Conservation (phyloP, 768 basidiomycete genomes). For the Pulveroboletus sp. region DNA sequence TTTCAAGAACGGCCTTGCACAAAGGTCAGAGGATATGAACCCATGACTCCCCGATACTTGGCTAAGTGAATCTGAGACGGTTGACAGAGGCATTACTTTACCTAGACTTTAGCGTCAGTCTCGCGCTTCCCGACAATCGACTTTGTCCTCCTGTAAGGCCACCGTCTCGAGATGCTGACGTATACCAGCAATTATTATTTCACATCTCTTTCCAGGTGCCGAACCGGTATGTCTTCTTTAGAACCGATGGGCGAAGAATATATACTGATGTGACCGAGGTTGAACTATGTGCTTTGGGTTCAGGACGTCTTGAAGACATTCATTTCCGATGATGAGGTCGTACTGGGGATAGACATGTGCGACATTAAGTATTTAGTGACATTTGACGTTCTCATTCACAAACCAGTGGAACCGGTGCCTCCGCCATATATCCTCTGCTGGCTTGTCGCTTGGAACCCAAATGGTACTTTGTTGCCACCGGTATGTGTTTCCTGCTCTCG, state of each 20-base stretch:
- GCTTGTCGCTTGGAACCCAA: slow-evolving; percentile 47
- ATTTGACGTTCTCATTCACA: background rate
- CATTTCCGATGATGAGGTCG: slow-evolving; percentile 10
- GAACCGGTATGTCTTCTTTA: slow-evolving; percentile 48
- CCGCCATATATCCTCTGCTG: slow-evolving; percentile 84
- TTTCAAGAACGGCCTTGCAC: slow-evolving; percentile 67
- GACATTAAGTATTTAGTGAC: slow-evolving; percentile 14
- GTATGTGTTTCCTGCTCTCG: slow-evolving; percentile 31
- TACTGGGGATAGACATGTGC: slow-evolving; percentile 72
- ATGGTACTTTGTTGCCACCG: slow-evolving; percentile 69
- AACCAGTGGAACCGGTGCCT: slow-evolving; percentile 82
- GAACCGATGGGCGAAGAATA: background rate
- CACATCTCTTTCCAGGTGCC: slow-evolving; percentile 49
- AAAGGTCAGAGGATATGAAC: slow-evolving; percentile 45
- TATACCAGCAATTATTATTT: background rate
- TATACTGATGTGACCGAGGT: slow-evolving; percentile 35
- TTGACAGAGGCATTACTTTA: slow-evolving; percentile 76
- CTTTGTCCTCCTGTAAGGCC: slow-evolving; percentile 83
- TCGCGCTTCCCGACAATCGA: slow-evolving; percentile 64
- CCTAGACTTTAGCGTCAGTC: slow-evolving; percentile 64
- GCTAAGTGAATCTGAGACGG: slow-evolving; percentile 42
- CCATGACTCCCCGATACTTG: background rate
- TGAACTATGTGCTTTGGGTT: slow-evolving; percentile 87
- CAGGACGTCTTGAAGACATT: slow-evolving; percentile 52
- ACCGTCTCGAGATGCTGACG: too few relatives aligned